Base-by-base conservation (phyloP, 2,329 filamentous ascomycete genomes). In the Camptophora hylomeconis region DNA sequence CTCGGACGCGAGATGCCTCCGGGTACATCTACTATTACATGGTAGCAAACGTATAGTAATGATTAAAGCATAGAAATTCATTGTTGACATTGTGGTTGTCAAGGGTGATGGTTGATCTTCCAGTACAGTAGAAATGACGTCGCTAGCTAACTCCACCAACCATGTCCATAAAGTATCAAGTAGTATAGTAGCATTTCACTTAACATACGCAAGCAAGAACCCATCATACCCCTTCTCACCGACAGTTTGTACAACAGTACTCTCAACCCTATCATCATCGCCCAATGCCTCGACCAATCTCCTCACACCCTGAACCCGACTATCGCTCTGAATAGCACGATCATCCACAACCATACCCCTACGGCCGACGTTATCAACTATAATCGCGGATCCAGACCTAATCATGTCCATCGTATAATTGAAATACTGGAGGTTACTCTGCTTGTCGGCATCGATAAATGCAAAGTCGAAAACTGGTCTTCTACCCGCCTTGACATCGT, bases 381-480 rank as follows among this genome's bases (percentile, higher is more conserved):
- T 58, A 16, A 70, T 51, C 6, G 46, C 52, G 0, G 58, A 58
- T 0, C 56, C 52, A 1, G 42, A 38, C n/a, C 53, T 49, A 1
- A 49, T 52, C 43, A 67, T 48, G 18, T 50, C 51, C 12, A 61
- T 44, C 2, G 58, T 58, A 39, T 48, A 48, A 30, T 67, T 52
- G 23, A 68, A 64, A 36, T 67, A 66, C 16, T 54, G 52, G 50
- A 53, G 60, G 31, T 66, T 63, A 37, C 63, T 60, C 23, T 51
- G 49, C 48, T 63, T 65, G 25, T 63, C 60, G 5, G 65, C 66
- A 42, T 70, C 65, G 19, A 70, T 61, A 33, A 69, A 69, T 1
- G 62, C 56, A 36, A 70, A 52, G 31, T 63, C 63, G 34, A 65
- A 67, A 24, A 49, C 48, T 7, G 48, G 48, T 1, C 58, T 38